Evolutionary conservation across 495 filamentous ascomycete species (phyloP), one percentile per base, ranked within the genome.

Genomic region (Penicillium fimorum): DNA sequence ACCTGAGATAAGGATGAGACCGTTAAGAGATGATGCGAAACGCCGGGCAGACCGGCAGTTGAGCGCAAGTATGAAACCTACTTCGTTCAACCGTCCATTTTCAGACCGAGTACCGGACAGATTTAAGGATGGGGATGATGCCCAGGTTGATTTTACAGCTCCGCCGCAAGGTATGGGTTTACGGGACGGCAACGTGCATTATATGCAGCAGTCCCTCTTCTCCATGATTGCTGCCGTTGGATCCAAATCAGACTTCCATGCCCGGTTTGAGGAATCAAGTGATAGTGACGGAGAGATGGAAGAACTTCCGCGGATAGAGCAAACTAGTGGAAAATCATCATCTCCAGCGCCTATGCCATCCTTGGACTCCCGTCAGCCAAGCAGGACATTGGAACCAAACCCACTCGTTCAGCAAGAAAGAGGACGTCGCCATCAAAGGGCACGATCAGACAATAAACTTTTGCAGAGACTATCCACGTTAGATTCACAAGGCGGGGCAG

Each of bases 141-240:
- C 79, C 13, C 76, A 88, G 11, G 83, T 92, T 53, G 91, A 94
- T 71, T 87, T 87, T 42, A 84, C 85, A 13, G 86, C 86, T 22
- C 83, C 85, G 4, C 75, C 76, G 11, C 65, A 51, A 25, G 68
- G 57, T 17, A 61, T 59, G 47, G 55, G 58, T n/a, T 56, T 75
- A 25, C 66, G 73, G 25, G 79, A 78, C 48, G 69, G 69, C 41
- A 68, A 78, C 30, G 55, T 76, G 22, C 78, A 77, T 22, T 89
- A 90, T 60, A 89, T 96, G 89, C 93, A 97, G 71, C 92, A 97
- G 74, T 93, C 90, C 47, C 82, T 98, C 49, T 96, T 97, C 71
- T 92, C 91, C 50, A 81, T 98, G 72, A 92, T 98, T 57, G 90
- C 92, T 15, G 88, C 90, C n/a, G 91, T 91, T 38, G 91, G 90